Evolutionary conservation across 495 filamentous ascomycete species (phyloP).

Genomic region (Symbiotaphrina buchneri): DNA sequence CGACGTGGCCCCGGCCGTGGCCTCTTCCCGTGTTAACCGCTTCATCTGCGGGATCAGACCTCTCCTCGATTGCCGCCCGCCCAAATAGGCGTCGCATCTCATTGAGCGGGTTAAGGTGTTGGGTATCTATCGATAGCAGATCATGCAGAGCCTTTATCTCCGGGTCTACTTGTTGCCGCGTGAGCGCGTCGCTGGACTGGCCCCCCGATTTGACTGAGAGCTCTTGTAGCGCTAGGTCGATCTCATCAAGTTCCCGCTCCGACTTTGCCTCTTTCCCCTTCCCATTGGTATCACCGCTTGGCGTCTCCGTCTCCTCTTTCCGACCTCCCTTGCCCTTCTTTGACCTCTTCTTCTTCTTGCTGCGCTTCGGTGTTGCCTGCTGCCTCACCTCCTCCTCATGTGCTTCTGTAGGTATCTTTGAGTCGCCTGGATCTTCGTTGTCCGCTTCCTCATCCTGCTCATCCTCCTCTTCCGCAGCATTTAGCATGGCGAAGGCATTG

Average conservation of each 20-base stretch:
- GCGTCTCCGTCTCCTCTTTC: constrained; percentile 26
- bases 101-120: constrained; percentile 64
- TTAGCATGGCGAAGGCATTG: constrained; percentile 15
- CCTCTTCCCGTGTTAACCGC: constrained; percentile 16
- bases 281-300: constrained; percentile 8
- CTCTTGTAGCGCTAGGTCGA: constrained; percentile 54
- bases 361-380: constrained; percentile 13
- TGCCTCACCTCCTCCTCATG: constrained; percentile 14
- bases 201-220: constrained; percentile 18
- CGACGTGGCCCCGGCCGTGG: constrained; percentile 27
- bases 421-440: constrained; percentile 14
- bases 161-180: constrained; percentile 2
- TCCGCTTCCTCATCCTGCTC: constrained; percentile 21
- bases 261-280: constrained; percentile 18
- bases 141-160: constrained; percentile 21
- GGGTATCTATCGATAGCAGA: constrained; percentile 54
- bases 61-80: constrained; percentile 47
- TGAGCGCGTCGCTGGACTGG: constrained; percentile 13
- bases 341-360: constrained; percentile 26
- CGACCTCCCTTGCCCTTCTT: constrained; percentile 28
- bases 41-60: constrained; percentile 27
- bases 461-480: constrained; percentile 14
- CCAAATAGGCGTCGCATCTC: constrained; percentile 94
- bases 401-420: constrained; percentile 7
- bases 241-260: constrained; percentile 62